Percentiles rank a stretch among this genome's conserved stretches.
phyloP scores from a whole-genome alignment of 75 land plant genomes.

The Pinus tabuliformis region DNA sequence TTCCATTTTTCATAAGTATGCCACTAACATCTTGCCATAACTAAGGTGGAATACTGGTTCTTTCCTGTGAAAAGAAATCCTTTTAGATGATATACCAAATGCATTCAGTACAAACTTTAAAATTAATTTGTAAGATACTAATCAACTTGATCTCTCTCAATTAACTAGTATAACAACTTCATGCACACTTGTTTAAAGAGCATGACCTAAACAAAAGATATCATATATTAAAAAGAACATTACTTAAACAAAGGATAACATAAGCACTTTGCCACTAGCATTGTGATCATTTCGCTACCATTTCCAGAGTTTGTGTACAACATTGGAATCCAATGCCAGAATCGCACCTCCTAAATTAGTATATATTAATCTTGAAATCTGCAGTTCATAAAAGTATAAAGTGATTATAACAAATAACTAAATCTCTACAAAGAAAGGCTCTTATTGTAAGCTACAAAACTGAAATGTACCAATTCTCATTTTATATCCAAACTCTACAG shows the following conservation, averaged over 20 bases:
- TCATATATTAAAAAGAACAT: too few species aligned
- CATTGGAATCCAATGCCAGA: conserved; percentile 71
- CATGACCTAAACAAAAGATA: too few species aligned
- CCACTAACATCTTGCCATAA: conserved; percentile 42
- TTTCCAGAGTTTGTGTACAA: neutral
- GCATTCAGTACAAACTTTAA: neutral
- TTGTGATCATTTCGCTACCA: too few species aligned
- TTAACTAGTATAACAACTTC: neutral
- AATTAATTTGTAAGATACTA: neutral
- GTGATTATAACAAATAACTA: too few species aligned
- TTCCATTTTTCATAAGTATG: conserved; percentile 43
- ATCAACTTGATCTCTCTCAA: neutral
- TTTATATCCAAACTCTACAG: too few species aligned
- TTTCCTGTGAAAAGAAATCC: conserved; percentile 18
- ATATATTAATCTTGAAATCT: conserved; percentile 71
- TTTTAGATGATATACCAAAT: neutral
- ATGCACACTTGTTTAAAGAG: neutral
- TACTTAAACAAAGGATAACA: neutral
- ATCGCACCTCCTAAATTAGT: conserved; percentile 63
- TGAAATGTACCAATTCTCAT: too few species aligned
- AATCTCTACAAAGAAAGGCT: too few species aligned
- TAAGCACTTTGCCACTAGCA: conserved; percentile 20
- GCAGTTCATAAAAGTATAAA: neutral
- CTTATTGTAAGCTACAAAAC: too few species aligned
- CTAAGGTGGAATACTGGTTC: conserved; percentile 34